Percentiles rank a stretch among this genome's conserved stretches.
Evolutionary conservation across 805 yeast species (phyloP).

Genomic region (Dipodascopsis uninucleata): DNA sequence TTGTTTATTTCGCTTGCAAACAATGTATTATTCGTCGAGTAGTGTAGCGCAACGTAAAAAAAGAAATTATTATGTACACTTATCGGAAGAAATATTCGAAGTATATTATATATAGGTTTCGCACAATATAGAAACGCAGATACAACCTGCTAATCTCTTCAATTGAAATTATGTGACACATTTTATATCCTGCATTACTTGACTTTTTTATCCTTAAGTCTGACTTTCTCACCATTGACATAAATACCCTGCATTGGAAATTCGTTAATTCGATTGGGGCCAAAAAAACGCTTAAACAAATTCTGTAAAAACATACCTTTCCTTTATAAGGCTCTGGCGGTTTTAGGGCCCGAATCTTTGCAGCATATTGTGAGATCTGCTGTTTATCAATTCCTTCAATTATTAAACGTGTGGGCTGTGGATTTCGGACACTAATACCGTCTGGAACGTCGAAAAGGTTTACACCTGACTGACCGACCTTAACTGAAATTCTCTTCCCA

Average conservation of each 20-base stretch:
- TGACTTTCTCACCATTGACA: constrained; percentile 85
- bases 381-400: constrained; percentile 87
- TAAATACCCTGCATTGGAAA: constrained; percentile 61
- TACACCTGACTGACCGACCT: constrained; percentile 82
- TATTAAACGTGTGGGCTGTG: constrained; percentile 79
- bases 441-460: constrained; percentile 75
- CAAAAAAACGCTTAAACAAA: not conserved
- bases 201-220: constrained; percentile 86
- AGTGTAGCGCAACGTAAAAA: too few species aligned
- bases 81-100: too few species aligned
- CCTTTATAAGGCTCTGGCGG: constrained; percentile 99
- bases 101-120: too few species aligned
- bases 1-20: too few species aligned
- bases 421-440: constrained; percentile 68
- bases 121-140: too few species aligned
- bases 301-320: constrained; percentile 41
- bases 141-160: too few species aligned
- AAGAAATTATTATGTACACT: too few species aligned
- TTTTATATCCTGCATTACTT: too few species aligned
- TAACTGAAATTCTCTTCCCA: constrained; percentile 60
- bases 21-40: too few species aligned
- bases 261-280: not conserved
- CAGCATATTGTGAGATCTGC: constrained; percentile 83
- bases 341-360: constrained; percentile 75
- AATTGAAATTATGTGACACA: too few species aligned